Base-by-base conservation (phyloP, 208 protist species). In the Trypanosoma caninum region DNA sequence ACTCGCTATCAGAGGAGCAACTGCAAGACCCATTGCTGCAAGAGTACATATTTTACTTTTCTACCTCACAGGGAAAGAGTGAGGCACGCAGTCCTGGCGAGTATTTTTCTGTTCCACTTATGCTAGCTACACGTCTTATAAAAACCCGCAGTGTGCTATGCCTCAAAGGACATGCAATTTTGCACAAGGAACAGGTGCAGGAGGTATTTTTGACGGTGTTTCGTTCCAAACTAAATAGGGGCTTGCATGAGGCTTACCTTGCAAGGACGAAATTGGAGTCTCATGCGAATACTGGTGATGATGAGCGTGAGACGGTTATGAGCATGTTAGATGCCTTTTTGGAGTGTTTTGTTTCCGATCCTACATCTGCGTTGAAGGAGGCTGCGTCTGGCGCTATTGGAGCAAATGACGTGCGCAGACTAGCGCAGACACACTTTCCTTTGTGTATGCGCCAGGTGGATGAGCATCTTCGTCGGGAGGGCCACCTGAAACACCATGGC, bases 401-500 rank as follows among this genome's bases (percentile, higher is more conserved):
- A 25, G 80, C 76, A 8, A 75, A 79, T 25, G 91, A 97, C 60
- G 86, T 97, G 30, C 80, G 77, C 46, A 51, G 74, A 16, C 71
- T 94, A 10, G 83, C 91, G 9, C 75, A 87, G 61, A 82, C 76
- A 27, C 91, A 97, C 70, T 95, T 95, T 60, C 89, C 91, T n/a
- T 78, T 84, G 18, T 97, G 91, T 76, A 97, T 97, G 91, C 78
- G 85, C 16, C 80, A 82, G 56, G 65, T 95, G 14, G 87, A 97
- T 71, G 50, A 65, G 31, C 85, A 93, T 54, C 72, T 97, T 59
- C 78, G 85, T 25, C 72, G 76, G 18, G 82, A 89, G 37, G 84
- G 86, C 3, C 88, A 97, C 59, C 74, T 97, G 25, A 97, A 95
- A 61, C 89, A 94, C 74, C 73, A 93, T 69, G 89, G 91, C 37